phyloP scores from a whole-genome alignment of 805 yeast species.

The Cyberlindnera maclurae region DNA sequence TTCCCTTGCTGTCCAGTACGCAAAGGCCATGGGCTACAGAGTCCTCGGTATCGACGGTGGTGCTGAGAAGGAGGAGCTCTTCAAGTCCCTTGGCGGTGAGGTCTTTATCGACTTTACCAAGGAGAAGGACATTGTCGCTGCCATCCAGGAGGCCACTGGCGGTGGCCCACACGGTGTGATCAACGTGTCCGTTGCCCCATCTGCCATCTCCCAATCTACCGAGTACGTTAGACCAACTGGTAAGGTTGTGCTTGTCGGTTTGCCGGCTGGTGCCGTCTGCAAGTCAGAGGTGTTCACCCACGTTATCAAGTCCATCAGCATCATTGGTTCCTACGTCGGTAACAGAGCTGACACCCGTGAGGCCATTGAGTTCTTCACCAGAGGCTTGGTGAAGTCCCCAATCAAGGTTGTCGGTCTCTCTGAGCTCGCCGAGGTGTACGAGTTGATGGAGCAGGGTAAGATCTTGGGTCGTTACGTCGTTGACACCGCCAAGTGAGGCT shows the following conservation, averaged over 20 bases:
- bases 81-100: constrained; percentile 59
- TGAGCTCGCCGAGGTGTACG: constrained; percentile 61
- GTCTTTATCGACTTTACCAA: constrained; percentile 50
- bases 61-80: constrained; percentile 52
- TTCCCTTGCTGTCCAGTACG: constrained; percentile 71
- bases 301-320: constrained; percentile 47
- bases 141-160: constrained; percentile 40
- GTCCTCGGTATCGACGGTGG: constrained; percentile 75
- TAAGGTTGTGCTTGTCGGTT: constrained; percentile 54
- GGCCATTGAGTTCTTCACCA: constrained; percentile 65
- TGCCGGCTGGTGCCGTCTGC: constrained; percentile 55
- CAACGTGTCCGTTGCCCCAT: constrained; percentile 38
- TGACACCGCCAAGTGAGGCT: constrained; percentile 10
- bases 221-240: constrained; percentile 55
- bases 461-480: constrained; percentile 68
- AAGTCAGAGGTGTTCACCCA: constrained; percentile 44
- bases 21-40: constrained; percentile 68
- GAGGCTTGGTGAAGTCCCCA: constrained; percentile 67
- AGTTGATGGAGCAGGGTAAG: constrained; percentile 76
- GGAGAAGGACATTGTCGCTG: constrained; percentile 44
- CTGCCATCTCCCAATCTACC: constrained; percentile 42
- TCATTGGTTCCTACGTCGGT: constrained; percentile 78
- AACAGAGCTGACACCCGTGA: constrained; percentile 82
- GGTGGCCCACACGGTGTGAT: constrained; percentile 61
- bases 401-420: constrained; percentile 72